Base-by-base conservation (phyloP, 1,139 yeast genomes). In the Geotrichum aggregatum region DNA sequence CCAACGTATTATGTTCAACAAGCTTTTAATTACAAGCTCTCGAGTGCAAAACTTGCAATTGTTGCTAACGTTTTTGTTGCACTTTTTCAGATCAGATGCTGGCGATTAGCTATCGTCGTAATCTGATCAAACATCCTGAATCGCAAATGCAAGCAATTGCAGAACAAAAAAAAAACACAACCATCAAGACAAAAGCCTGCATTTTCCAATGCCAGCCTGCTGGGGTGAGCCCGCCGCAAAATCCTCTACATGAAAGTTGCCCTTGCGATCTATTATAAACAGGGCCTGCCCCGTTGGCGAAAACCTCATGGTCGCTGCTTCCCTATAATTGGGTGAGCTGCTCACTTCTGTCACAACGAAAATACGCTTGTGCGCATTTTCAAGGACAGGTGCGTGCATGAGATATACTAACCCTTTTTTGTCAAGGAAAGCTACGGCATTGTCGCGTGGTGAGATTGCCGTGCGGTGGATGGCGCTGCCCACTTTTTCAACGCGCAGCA, bases 211-310 rank as follows among this genome's bases (percentile, higher is more conserved):
- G n/a, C 86, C 89, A n/a, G 79, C 78, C 60, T 82, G 84, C 58
- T 80, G 82, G 1, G 94, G 92, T 13, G 82, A 69, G 3, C 95
- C 96, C 52, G 89, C 91, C 14, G 95, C 87, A 67, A 88, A 91
- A 67, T 91, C 97, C 62, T 86, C 87, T 22, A 88, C 79, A 59
- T 82, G 81, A 48, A 89, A 72, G 1, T 80, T 69, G 0, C 97
- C 97, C 61, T 85, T 87, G 40, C 96, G 73, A 67, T 91, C 98
- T 11, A 88, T 76, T 3, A 82, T 76, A 59, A 81, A 83, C 19
- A 91, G 72, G 57, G 82, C 82, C 45, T 91, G 91, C 0, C 98
- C 97, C 63, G 86, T 88, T 2, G 80, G 76, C 30, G 91, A 83
- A 64, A 88, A 91, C 51, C 76, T 71, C 55, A 89, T 68, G 1